Conservation (phyloP, 202 grass and related monocot genomes). For the Panicum virgatum region DNA sequence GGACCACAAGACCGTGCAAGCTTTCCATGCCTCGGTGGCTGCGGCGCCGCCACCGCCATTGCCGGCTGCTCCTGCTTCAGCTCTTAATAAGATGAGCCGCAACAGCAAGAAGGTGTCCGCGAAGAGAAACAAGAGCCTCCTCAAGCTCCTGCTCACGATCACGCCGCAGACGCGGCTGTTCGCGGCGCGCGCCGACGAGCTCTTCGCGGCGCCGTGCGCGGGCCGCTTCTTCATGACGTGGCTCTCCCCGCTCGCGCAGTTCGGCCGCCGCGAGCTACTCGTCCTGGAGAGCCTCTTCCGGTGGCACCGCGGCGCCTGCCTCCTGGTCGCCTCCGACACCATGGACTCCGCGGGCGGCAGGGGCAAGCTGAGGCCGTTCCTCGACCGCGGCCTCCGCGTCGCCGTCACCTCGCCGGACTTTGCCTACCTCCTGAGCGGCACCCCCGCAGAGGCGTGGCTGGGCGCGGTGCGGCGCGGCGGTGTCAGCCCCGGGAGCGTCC, state of each 20-base stretch:
- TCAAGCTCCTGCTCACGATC: constrained; percentile 31
- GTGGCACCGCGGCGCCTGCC: constrained; percentile 68
- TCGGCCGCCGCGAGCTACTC: constrained; percentile 63
- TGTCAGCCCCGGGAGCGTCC: constrained; percentile 60
- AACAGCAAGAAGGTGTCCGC: constrained; percentile 25
- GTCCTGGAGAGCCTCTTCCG: constrained; percentile 79
- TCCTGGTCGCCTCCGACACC: constrained; percentile 71
- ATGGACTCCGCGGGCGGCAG: constrained; percentile 62
- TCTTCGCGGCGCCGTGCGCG: constrained; percentile 55
- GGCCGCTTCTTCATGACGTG: constrained; percentile 81
- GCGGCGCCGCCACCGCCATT: neutral
- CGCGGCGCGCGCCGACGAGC: constrained; percentile 45
- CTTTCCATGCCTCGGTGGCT: neutral
- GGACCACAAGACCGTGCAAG: constrained; percentile 8
- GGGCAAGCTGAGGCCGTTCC: constrained; percentile 50
- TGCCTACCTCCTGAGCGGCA: constrained; percentile 53
- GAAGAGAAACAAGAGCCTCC: constrained; percentile 44
- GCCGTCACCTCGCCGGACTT: constrained; percentile 58
- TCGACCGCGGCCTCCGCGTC: constrained; percentile 48
- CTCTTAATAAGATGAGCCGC: neutral
- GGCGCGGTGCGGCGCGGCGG: constrained; percentile 32
- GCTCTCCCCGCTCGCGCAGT: constrained; percentile 62
- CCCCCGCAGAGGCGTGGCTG: constrained; percentile 64
- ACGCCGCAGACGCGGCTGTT: constrained; percentile 47
- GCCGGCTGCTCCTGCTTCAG: neutral